phyloP scores from a whole-genome alignment of 192 early-diverging fungal genomes.

The Podila clonocystis region DNA sequence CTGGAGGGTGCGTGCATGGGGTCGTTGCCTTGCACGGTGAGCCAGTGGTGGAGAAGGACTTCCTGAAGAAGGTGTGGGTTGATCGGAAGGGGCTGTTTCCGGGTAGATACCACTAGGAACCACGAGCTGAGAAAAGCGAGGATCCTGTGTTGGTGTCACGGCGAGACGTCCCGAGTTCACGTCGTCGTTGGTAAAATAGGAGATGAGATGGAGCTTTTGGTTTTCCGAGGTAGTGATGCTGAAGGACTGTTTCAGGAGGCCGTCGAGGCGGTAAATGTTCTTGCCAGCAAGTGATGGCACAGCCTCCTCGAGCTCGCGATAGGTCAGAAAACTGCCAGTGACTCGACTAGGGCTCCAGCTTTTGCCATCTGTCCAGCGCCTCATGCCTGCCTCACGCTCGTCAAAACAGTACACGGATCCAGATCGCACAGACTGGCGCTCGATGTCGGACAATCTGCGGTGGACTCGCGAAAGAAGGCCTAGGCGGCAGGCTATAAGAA shows the following conservation, averaged over 20 bases:
- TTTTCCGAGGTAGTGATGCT: slow-evolving; percentile 85
- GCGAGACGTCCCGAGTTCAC: slow-evolving; percentile 67
- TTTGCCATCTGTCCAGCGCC: slow-evolving; percentile 94
- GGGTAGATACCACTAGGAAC: slow-evolving; percentile 89
- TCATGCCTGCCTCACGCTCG: slow-evolving; percentile 91
- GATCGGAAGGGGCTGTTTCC: slow-evolving; percentile 58
- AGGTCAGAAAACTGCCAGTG: slow-evolving; percentile 88
- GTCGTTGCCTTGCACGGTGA: slow-evolving; percentile 23
- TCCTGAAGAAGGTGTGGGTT: not conserved
- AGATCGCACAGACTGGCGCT: slow-evolving; percentile 82
- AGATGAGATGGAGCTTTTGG: slow-evolving; percentile 88
- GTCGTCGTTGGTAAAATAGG: slow-evolving; percentile 89
- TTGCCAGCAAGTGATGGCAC: slow-evolving; percentile 32
- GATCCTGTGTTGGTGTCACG: slow-evolving; percentile 70
- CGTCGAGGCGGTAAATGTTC: slow-evolving; percentile 74
- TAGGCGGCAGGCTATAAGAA: slow-evolving; percentile 71
- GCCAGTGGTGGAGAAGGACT: slow-evolving; percentile 38
- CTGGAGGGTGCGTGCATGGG: slow-evolving; percentile 10
- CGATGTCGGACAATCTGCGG: slow-evolving; percentile 83
- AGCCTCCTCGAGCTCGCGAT: slow-evolving; percentile 79
- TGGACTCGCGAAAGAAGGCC: slow-evolving; percentile 79
- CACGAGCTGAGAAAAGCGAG: slow-evolving; percentile 69
- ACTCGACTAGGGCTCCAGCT: slow-evolving; percentile 92
- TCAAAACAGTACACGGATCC: slow-evolving; percentile 94
- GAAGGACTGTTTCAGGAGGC: slow-evolving; percentile 90